Base-by-base conservation (phyloP, 768 basidiomycete genomes). In the Mycena galopus region DNA sequence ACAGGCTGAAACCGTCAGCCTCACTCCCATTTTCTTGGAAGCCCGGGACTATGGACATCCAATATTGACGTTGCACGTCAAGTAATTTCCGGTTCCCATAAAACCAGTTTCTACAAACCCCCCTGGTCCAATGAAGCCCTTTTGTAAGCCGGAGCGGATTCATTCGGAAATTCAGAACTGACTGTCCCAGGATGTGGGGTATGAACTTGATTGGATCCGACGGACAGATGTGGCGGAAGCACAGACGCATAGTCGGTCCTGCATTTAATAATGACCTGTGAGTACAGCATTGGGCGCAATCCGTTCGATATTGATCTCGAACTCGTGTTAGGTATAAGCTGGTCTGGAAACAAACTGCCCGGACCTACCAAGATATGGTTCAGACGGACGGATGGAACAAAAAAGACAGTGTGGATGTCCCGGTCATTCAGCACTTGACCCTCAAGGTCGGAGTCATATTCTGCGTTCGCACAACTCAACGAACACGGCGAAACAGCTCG, bases 311-410 rank as follows among this genome's bases (percentile, higher is more conserved):
- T n/a, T 50, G 44, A 62, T 32, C 30, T 33, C 21, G 7, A 8
- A 8, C 16, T 30, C 30, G 16, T 56, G 23, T 29, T 10, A 85
- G 86, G 27, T 87, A 87, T 72, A 76, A 82, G 32, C 69, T 81
- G 16, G 87, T 88, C 0, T 88, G 86, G 86, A 71, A 77, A 3
- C 78, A 85, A 66, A 84, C 84, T 0, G 35, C 79, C 2, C 55
- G 73, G 14, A 82, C 81, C 4, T 86, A 85, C 62, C 73, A 77
- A 9, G 83, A 87, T 17, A 86, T 88, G 86, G 65, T 85, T 19
- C 63, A 72, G 0, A 73, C 71, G 0, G 85, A 87, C 66, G 79
- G 80, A 19, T 86, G 85, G 84, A 55, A 73, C 3, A 71, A 66
- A 11, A 79, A 81, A 39, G 74, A 82, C 12, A 53, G 57, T 10